A percentile compares a stretch with the other conserved stretches of the same genome.
phyloP scores from a whole-genome alignment of 2,329 filamentous ascomycete genomes.

The Pseudogymnoascus sp. region DNA sequence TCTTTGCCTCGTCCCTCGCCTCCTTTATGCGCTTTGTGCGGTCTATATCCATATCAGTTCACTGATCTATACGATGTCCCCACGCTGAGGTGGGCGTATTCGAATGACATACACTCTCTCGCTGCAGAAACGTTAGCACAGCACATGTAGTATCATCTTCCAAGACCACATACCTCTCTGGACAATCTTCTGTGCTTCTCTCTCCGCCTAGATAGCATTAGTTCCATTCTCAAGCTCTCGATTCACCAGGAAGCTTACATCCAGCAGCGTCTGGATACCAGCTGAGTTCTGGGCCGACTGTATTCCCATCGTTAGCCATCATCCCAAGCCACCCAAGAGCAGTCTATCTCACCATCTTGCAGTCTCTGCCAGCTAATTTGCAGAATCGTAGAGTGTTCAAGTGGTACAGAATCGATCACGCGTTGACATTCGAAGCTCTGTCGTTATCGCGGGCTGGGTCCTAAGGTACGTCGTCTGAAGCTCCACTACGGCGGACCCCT shows the following conservation, averaged over 20 bases:
- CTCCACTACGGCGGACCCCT: constrained; percentile 20
- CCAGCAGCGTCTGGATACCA: constrained; percentile 96
- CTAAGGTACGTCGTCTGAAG: constrained; percentile 16
- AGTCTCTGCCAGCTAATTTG: constrained; percentile 13
- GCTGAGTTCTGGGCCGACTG: constrained; percentile 97
- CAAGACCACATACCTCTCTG: constrained; percentile 65
- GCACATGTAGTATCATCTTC: not conserved
- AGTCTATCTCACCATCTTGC: not conserved
- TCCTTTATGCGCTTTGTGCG: constrained; percentile 97
- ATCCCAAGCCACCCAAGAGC: not conserved
- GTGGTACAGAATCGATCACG: constrained; percentile 17
- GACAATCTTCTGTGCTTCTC: constrained; percentile 97
- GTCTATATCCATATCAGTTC: constrained; percentile 42
- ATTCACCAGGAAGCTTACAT: constrained; percentile 56
- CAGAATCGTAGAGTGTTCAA: constrained; percentile 9
- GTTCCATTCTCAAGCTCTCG: constrained; percentile 20
- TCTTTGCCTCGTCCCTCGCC: constrained; percentile 91
- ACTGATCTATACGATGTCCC: not conserved
- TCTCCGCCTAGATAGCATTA: constrained; percentile 67
- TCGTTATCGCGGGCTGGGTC: constrained; percentile 7
- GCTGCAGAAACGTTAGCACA: constrained; percentile 45
- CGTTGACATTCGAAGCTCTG: constrained; percentile 11
- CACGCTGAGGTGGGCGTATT: not conserved
- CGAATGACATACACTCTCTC: constrained; percentile 67
- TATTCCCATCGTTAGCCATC: constrained; percentile 12